These are phyloP conservation scores for Lachancea fermentati DNA, from an alignment of 805 yeast genomes.

Conservation along the genomic window DNA sequence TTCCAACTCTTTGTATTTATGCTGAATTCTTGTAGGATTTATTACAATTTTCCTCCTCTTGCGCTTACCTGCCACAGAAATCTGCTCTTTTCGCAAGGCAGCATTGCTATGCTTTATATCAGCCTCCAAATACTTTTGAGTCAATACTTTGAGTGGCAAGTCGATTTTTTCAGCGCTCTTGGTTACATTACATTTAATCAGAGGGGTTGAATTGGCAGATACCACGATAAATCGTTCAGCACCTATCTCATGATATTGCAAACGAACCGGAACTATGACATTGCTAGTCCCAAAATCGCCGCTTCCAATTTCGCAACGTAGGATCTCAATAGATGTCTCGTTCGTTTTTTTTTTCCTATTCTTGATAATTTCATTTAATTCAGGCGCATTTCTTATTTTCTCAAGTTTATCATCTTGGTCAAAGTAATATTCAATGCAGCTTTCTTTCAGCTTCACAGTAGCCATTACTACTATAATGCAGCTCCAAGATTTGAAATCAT, in stretches of 20 bases:
- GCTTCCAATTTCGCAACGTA: neutral
- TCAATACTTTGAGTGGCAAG: slow-evolving; percentile 3
- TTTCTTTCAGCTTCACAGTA: neutral
- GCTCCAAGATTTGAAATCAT: neutral
- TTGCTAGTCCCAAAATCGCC: neutral
- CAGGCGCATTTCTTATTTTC: neutral
- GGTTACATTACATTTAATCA: slow-evolving; percentile 7
- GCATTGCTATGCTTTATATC: neutral
- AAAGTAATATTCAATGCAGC: neutral
- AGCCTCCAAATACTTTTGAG: slow-evolving; percentile 6
- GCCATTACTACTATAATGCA: neutral
- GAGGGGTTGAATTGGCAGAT: neutral
- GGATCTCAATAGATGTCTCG: neutral
- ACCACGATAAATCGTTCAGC: neutral
- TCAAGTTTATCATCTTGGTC: neutral
- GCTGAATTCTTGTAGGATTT: slow-evolving; percentile 6
- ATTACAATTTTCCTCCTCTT: slow-evolving; percentile 2
- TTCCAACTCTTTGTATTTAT: slow-evolving; percentile 4
- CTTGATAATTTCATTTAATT: neutral
- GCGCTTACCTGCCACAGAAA: neutral
- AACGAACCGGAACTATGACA: neutral
- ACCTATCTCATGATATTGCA: neutral
- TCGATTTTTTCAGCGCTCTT: slow-evolving; percentile 1
- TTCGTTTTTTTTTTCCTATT: neutral
- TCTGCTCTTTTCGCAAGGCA: neutral